phyloP scores from a whole-genome alignment of 495 filamentous ascomycete genomes.

The Aspergillus haitiensis region DNA sequence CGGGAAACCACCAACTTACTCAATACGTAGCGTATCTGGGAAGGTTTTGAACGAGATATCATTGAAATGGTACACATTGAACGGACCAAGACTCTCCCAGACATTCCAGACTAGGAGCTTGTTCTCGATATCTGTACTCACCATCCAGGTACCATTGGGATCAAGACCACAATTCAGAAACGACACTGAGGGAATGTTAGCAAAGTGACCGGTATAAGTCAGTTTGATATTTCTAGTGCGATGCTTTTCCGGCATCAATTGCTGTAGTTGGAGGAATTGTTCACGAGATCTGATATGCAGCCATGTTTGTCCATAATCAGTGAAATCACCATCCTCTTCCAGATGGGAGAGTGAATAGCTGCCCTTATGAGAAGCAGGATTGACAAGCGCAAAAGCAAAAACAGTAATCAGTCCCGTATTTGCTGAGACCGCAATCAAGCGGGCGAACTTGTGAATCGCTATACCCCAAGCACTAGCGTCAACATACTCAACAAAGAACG shows the following conservation, averaged over 20 bases:
- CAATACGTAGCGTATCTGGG: constrained; percentile 19
- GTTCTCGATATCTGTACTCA: constrained; percentile 73
- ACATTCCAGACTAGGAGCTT: constrained; percentile 65
- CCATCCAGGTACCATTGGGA: constrained; percentile 64
- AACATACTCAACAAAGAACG: constrained; percentile 76
- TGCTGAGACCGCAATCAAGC: constrained; percentile 77
- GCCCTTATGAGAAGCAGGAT: constrained; percentile 26
- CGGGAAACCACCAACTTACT: constrained; percentile 22
- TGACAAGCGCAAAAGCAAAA: constrained; percentile 69
- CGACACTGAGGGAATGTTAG: constrained; percentile 76
- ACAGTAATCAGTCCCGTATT: constrained; percentile 69
- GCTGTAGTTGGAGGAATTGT: constrained; percentile 32
- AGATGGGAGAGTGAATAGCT: constrained; percentile 22
- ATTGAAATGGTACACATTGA: constrained; percentile 33
- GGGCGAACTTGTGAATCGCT: constrained; percentile 74
- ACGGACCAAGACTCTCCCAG: constrained; percentile 46
- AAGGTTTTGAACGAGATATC: constrained; percentile 23
- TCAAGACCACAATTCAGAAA: constrained; percentile 69
- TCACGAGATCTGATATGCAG: constrained; percentile 29
- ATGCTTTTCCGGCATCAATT: constrained; percentile 34
- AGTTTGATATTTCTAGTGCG: constrained; percentile 42
- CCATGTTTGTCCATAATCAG: constrained; percentile 40
- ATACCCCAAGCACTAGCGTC: constrained; percentile 83
- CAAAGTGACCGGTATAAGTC: constrained; percentile 46
- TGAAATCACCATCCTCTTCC: constrained; percentile 27